These are phyloP conservation scores for Candida lessepsii DNA, from an alignment of 805 yeast genomes.

Conservation along the genomic window DNA sequence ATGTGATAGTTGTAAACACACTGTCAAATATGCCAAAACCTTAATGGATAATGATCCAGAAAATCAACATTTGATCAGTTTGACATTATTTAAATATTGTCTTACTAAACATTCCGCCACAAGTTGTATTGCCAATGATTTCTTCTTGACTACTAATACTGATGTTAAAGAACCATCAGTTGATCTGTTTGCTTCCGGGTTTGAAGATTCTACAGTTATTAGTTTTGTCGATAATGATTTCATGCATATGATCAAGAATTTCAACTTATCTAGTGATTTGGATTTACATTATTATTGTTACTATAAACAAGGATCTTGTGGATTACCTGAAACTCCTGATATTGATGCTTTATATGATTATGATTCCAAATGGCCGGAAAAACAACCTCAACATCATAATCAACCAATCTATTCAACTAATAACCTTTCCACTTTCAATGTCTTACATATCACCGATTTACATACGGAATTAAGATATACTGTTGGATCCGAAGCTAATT, in stretches of 20 bases:
- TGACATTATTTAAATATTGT: conserved; percentile 37
- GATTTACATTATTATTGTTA: conserved; percentile 55
- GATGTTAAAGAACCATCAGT: conserved; percentile 14
- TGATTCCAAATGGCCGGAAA: conserved; percentile 37
- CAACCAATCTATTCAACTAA: conserved; percentile 28
- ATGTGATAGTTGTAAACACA: conserved; percentile 38
- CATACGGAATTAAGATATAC: conserved; percentile 57
- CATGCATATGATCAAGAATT: conserved; percentile 32
- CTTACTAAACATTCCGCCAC: conserved; percentile 25
- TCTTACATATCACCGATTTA: conserved; percentile 65
- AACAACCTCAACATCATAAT: conserved; percentile 20
- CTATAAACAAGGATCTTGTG: conserved; percentile 44
- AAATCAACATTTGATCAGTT: conserved; percentile 33
- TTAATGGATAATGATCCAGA: conserved; percentile 29
- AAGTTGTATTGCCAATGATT: conserved; percentile 36
- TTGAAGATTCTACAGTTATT: conserved; percentile 25
- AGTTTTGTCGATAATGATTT: conserved; percentile 40
- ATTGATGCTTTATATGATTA: conserved; percentile 34
- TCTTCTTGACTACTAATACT: conserved; percentile 37
- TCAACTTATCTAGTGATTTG: conserved; percentile 36
- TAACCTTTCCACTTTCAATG: conserved; percentile 47
- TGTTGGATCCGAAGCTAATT: conserved; percentile 58
- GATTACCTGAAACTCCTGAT: conserved; percentile 52
- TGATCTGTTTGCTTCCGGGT: conserved; percentile 24
- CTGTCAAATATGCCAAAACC: conserved; percentile 27